Evolutionary conservation across 148 eudicot genomes (phyloP), one percentile per base, ranked within the genome.

Genomic region (Tetragonia tetragonoides): DNA sequence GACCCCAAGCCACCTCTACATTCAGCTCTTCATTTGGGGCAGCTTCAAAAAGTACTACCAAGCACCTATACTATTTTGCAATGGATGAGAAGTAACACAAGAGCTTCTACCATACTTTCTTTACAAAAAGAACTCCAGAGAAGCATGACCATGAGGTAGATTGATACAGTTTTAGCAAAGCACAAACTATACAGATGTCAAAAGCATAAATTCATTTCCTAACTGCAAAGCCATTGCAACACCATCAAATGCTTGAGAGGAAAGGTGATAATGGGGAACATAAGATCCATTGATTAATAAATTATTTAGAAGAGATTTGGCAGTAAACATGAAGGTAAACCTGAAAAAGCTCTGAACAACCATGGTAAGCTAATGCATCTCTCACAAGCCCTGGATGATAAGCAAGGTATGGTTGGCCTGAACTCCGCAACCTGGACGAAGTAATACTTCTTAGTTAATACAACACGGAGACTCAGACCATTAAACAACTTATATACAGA

Each of bases 331-430:
- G 49, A 11, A 56, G 21, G 40, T 42, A 68, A 82, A 95, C 99
- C 97, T 95, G 99, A 82, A 95, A 95, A 78, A 95, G 89, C 85
- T 95, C 99, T 76, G 94, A 94, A 86, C 99, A 95, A 66, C 99
- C 99, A 87, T 93, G 91, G 76, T 90, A 93, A 61, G 99, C 99
- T 79, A 95, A 81, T 70, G 93, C 72, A 78, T 93, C 99, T 75
- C 97, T 91, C 79, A 85, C 84, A 80, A 95, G 94, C 73, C 97
- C 99, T 28, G 99, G 97, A 72, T 93, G 87, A 84, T 89, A 95
- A 76, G 94, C 97, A 84, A 95, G 90, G 78, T 95, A 95, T 54
- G 97, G 95, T 78, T 90, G 94, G 65, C 95, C 97, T 75, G 90
- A 87, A 86, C 84, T 88, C 68, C 90, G 85, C 85, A 95, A 86